Evolutionary conservation across 108 stramenopile species (phyloP), one percentile per base, ranked within the genome.

Genomic region (Nannochloropsis gaditana): DNA sequence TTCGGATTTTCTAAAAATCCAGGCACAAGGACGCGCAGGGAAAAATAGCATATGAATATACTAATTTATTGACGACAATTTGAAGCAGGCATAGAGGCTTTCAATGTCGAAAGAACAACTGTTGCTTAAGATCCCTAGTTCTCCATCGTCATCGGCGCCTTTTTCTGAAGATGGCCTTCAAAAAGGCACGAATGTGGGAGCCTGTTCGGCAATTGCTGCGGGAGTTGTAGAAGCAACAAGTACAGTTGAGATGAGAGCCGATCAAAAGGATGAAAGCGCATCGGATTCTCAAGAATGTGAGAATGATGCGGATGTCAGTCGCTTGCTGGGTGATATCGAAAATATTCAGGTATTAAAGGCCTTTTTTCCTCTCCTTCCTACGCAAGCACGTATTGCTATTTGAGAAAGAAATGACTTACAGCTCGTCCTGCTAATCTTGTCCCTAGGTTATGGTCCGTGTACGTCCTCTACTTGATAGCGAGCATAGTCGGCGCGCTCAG

Each of bases 401-500:
- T 73, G 3, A 73, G 31, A 31, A 31, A 31, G 31, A 31, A 31
- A 3, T 73, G 19, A 73, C 4, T n/a, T 73, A n/a, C n/a, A 15
- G 19, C 59, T 15, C 2, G 15, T 5, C 59, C 5, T 8, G 6
- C 15, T n/a, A 73, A 73, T 6, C 8, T 73, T 73, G 15, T 73
- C 59, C 6, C 3, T 73, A 73, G 59, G 59, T 73, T n/a, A 73
- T 73, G 15, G 59, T 73, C 59, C 59, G 59, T 73, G 59, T 73
- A n/a, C 59, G 59, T 8, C 59, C 59, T n/a, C n/a, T 73, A n/a
- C 59, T 73, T 15, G 59, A 3, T n/a, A 73, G 59, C 59, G 59
- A 73, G n/a, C 59, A n/a, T n/a, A n/a, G n/a, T n/a, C 59, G 59
- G n/a, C 59, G n/a, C 15, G 59, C n/a, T n/a, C 59, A 73, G 59